Percentiles rank a stretch among this genome's conserved stretches.
phyloP scores from a whole-genome alignment of 768 basidiomycete species.

The Megacollybia marginata region DNA sequence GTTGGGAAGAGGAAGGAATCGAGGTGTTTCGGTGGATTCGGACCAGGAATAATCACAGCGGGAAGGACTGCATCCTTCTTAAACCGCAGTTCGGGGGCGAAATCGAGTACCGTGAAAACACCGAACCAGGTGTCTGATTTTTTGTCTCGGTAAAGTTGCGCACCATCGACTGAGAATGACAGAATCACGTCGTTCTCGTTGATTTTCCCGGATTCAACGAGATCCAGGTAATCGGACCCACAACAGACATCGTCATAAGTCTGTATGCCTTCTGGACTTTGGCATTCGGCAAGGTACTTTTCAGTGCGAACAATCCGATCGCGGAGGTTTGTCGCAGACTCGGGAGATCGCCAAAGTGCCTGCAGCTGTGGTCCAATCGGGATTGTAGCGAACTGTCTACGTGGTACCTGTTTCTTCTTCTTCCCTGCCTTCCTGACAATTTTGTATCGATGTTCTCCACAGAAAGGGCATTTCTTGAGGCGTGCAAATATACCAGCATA shows the following conservation, averaged over 20 bases:
- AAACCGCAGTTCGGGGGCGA: no score
- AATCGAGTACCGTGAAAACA: conserved; percentile 30
- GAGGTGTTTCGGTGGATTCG: conserved; percentile 22
- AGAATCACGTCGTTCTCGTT: conserved; percentile 20
- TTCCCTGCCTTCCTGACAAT: no score
- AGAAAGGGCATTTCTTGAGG: no score
- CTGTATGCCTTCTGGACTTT: no score
- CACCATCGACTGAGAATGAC: conserved; percentile 30
- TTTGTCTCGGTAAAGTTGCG: conserved; percentile 32
- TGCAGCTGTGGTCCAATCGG: conserved; percentile 16
- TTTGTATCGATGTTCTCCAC: no score
- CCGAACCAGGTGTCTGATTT: conserved; percentile 23
- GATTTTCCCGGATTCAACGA: conserved; percentile 5
- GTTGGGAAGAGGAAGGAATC: conserved; percentile 24
- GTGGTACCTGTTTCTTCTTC: background rate
- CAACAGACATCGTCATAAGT: conserved; percentile 6
- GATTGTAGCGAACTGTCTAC: conserved; percentile 12
- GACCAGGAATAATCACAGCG: conserved; percentile 22
- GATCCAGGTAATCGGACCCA: conserved; percentile 8
- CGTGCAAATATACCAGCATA: no score
- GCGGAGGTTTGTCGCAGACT: conserved; percentile 2
- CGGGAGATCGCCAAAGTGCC: conserved; percentile 11
- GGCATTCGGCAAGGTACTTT: no score
- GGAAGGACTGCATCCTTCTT: conserved; percentile 24
- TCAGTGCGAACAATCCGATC: background rate